A percentile compares a stretch with the other conserved stretches of the same genome.
phyloP scores from a whole-genome alignment of 2,329 filamentous ascomycete genomes.

The Zasmidium angulare region DNA sequence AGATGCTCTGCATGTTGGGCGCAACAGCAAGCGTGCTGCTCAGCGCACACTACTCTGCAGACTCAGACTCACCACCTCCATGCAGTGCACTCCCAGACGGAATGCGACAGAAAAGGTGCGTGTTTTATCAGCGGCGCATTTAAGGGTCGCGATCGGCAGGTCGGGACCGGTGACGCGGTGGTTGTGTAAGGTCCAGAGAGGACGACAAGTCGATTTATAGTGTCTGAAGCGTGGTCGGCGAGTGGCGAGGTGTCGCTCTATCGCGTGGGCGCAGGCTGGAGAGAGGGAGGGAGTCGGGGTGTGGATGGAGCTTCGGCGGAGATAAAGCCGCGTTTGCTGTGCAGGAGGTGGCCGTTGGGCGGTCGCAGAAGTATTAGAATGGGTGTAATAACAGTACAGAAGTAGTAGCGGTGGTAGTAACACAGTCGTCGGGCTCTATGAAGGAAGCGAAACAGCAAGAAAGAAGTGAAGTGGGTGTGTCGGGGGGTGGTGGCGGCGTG shows the following conservation, averaged over 20 bases:
- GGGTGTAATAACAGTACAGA: background rate
- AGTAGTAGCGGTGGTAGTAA: background rate
- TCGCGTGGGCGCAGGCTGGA: background rate
- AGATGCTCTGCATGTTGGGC: conserved; percentile 51
- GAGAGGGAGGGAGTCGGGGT: background rate
- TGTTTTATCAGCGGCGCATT: background rate
- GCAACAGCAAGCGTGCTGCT: conserved; percentile 7
- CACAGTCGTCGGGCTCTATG: background rate
- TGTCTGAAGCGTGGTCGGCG: background rate
- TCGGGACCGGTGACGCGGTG: background rate
- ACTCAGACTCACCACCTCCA: conserved; percentile 23
- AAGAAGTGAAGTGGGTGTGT: background rate
- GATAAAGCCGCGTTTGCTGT: conserved; percentile 1
- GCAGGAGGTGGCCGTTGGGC: background rate
- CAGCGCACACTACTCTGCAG: conserved; percentile 19
- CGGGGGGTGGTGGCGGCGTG: background rate
- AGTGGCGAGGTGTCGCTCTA: background rate
- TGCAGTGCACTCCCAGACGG: conserved; percentile 22
- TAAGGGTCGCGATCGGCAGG: background rate
- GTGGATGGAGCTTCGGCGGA: conserved; percentile 1
- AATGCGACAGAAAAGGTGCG: conserved; percentile 23
- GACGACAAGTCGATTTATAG: background rate
- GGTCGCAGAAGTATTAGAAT: background rate
- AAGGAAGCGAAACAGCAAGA: background rate
- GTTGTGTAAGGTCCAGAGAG: background rate